Base-by-base conservation (phyloP, 495 filamentous ascomycete species). In the Aspergillus incahuasiensis region DNA sequence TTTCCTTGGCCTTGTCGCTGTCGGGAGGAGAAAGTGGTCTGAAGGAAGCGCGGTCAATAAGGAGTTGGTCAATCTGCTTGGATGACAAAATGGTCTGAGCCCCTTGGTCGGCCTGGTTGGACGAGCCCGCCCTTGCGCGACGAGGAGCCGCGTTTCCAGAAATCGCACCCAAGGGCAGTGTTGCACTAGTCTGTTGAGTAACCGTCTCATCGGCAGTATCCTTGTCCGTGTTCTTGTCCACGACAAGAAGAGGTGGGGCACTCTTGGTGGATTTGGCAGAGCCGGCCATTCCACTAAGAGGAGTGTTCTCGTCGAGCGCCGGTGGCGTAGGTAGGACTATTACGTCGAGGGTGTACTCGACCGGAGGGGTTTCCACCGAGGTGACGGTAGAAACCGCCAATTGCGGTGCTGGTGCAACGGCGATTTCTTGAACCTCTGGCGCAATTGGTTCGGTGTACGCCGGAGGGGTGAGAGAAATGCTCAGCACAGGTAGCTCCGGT, bases 61-160 rank as follows among this genome's bases (percentile, higher is more conserved):
- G 68, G 50, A 89, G 71, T 46, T 80, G 79, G 54, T 91, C 87
- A 54, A 92, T 85, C 45, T 82, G 83, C 40, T 86, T 80, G 0
- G 85, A 82, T 13, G 88, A 91, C 32, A 92, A 68, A 7, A 83
- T 74, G 32, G 90, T 92, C 68, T 95, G 90, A 13, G 83, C 81
- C 46, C 81, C 79, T 52, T 90, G 86, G 63, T 92, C 86, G 34
- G 74, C 71, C 45, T 76, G 84, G 41, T 77, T 70, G 58, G 74
- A 78, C 28, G 59, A 61, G 7, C 58, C 59, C 45, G 67, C 58
- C 56, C 52, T 66, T 21, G 60, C 41, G 30, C 63, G 62, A 35
- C 67, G 69, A 19, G 68, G 55, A 12, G 71, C 54, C 45, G 71
- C 62, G 62, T 79, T 79, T 18, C 75, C 72, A 57, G 77, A 72